Conservation (phyloP, 1,139 yeast genomes). For the Hemisphaericaspora xylanilytica region DNA sequence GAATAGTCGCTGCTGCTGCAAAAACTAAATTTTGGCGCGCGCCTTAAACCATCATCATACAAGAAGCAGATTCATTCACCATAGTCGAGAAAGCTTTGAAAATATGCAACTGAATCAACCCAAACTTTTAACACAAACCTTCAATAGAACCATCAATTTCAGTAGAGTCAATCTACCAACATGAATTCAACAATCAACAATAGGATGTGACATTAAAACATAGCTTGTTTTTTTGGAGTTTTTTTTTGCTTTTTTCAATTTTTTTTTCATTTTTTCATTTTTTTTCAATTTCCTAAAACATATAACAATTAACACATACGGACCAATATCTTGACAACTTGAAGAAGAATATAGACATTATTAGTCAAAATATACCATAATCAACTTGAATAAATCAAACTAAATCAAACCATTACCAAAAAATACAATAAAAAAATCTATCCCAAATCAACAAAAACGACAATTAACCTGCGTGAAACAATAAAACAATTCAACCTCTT, state of each 20-base stretch:
- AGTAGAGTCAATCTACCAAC: not conserved
- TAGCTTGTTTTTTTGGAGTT: slow-evolving; percentile 14
- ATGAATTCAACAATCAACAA: not conserved
- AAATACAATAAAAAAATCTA: slow-evolving; percentile 2
- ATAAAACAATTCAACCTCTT: slow-evolving; percentile 1
- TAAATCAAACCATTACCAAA: slow-evolving; percentile 2
- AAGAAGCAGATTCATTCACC: too few relatives aligned
- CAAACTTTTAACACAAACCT: too few relatives aligned
- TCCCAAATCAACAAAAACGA: slow-evolving; percentile 7
- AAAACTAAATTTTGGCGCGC: too few relatives aligned
- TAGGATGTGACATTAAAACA: slow-evolving; percentile 9
- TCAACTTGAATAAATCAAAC: not conserved
- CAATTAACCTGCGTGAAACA: too few relatives aligned
- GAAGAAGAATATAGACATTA: too few relatives aligned
- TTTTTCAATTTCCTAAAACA: not conserved
- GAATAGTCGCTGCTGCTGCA: too few relatives aligned
- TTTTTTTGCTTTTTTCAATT: slow-evolving; percentile 8
- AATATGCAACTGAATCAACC: too few relatives aligned
- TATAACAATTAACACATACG: too few relatives aligned
- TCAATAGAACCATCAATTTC: not conserved
- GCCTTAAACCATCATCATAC: too few relatives aligned
- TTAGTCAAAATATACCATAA: not conserved
- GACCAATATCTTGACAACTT: too few relatives aligned
- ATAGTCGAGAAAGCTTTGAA: too few relatives aligned
- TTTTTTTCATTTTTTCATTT: slow-evolving; percentile 11